Base-by-base conservation (phyloP, 2,329 filamentous ascomycete species). In the Colletotrichum sp. region DNA sequence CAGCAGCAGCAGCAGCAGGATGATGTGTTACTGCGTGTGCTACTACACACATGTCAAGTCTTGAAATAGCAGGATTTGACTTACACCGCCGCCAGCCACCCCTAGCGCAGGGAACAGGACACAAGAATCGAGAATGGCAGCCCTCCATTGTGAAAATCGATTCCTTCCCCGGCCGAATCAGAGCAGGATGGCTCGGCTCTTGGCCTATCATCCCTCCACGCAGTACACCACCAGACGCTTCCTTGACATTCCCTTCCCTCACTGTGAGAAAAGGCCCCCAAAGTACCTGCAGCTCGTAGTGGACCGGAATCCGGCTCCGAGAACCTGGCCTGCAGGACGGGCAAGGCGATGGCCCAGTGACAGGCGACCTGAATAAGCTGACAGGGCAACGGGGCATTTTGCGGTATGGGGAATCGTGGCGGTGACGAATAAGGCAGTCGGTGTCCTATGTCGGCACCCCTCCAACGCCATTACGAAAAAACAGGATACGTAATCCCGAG, bases 331-430 rank as follows among this genome's bases (percentile, higher is more conserved):
- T 57, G 39, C 62, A 62, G 67, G 55, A 18, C 52, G 52, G 36
- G 24, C 63, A 52, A 26, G 63, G 63, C 63, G 36, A 62, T 32
- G 57, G 32, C 66, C 64, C 73, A 73, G 70, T 76, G 57, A 69
- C 34, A 74, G 36, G 60, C 34, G 44, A 60, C 59, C 24, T 66
- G 71, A 76, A 74, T 76, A 69, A 76, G 70, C 74, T 69, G 74
- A 76, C 74, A 74, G 71, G 70, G 74, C 26, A 55, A 34, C 36
- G 62, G 26, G 57, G 57, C 36, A 49, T 57, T 12, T 55, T 57
- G 49, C 28, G 49, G 49, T 7, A 39, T 55, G 28, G 34, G 36
- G 68, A 28, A 30, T 21, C 59, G n/a, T 49, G 34, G 74, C 71
- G 49, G 71, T 74, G 59, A 69, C 71, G 65, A 74, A 76, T 69